Conservation (phyloP, 2,329 filamentous ascomycete genomes). For the Phaeomoniella chlamydospora region DNA sequence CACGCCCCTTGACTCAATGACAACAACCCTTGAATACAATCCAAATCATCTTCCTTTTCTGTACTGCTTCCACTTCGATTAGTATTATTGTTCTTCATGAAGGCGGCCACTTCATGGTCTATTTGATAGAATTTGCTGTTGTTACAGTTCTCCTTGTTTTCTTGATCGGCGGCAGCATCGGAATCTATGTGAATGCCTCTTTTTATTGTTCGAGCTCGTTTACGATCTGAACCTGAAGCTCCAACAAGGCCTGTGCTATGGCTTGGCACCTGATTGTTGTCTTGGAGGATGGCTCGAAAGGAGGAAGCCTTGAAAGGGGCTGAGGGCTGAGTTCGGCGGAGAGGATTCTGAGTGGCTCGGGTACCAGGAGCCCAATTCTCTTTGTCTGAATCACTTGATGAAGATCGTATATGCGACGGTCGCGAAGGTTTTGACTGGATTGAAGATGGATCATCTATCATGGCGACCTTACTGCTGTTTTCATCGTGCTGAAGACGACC, state of each 20-base stretch:
- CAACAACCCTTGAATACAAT: constrained; percentile 77
- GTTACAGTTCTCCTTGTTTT: constrained; percentile 14
- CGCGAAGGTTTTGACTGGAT: neutral
- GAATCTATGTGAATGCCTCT: constrained; percentile 8
- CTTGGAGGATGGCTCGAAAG: constrained; percentile 28
- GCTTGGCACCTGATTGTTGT: constrained; percentile 26
- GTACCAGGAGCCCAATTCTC: constrained; percentile 65
- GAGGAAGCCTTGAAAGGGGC: constrained; percentile 12
- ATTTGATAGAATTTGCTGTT: constrained; percentile 20
- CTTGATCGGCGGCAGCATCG: constrained; percentile 12
- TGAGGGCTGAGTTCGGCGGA: constrained; percentile 31
- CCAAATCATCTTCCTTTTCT: constrained; percentile 60
- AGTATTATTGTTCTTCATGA: constrained; percentile 41
- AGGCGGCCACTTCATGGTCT: constrained; percentile 54
- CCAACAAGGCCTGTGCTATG: constrained; percentile 20
- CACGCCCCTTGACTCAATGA: constrained; percentile 88
- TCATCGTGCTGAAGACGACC: constrained; percentile 41
- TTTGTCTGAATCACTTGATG: constrained; percentile 73
- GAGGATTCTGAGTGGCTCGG: constrained; percentile 31
- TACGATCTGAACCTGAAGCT: constrained; percentile 10
- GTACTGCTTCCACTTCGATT: constrained; percentile 29
- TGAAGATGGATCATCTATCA: constrained; percentile 1
- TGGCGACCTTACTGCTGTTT: constrained; percentile 21
- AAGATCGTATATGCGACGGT: constrained; percentile 24
- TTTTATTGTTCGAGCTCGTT: neutral